Evolutionary conservation across 2,329 filamentous ascomycete genomes (phyloP).

Genomic region (Pseudogymnoascus pannorum): DNA sequence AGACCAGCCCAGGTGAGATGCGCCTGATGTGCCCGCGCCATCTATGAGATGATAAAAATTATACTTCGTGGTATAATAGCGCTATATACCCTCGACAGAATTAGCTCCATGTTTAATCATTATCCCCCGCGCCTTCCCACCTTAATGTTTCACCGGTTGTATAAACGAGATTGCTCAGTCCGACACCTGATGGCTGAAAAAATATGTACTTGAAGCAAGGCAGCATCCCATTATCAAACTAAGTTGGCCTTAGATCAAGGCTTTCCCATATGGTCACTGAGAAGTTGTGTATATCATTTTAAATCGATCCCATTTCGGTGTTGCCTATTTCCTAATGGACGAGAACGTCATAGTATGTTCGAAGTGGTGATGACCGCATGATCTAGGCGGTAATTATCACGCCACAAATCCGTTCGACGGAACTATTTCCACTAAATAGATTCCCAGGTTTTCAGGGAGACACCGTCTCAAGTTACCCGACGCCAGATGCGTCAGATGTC

Average conservation of each 20-base stretch:
- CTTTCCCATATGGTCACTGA: background rate
- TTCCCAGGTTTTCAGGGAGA: background rate
- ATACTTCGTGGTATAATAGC: background rate
- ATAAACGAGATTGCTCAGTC: background rate
- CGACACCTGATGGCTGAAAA: background rate
- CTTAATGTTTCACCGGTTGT: background rate
- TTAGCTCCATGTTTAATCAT: background rate
- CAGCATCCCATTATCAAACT: background rate
- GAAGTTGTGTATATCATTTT: background rate
- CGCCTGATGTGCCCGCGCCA: background rate
- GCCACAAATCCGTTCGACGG: background rate
- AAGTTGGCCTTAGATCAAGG: background rate
- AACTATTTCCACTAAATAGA: background rate
- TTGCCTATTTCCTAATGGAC: background rate
- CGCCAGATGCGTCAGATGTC: constrained; percentile 1
- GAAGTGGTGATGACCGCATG: background rate
- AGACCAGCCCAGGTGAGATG: background rate
- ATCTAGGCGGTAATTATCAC: background rate
- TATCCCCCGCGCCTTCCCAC: background rate
- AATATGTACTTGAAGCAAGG: background rate
- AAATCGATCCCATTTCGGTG: background rate
- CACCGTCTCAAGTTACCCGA: background rate
- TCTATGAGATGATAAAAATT: background rate
- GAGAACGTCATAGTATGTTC: background rate
- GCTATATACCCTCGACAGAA: background rate